These are phyloP conservation scores for Cordyceps farinosa DNA, from an alignment of 2,329 filamentous ascomycete genomes.

Conservation along the genomic window DNA sequence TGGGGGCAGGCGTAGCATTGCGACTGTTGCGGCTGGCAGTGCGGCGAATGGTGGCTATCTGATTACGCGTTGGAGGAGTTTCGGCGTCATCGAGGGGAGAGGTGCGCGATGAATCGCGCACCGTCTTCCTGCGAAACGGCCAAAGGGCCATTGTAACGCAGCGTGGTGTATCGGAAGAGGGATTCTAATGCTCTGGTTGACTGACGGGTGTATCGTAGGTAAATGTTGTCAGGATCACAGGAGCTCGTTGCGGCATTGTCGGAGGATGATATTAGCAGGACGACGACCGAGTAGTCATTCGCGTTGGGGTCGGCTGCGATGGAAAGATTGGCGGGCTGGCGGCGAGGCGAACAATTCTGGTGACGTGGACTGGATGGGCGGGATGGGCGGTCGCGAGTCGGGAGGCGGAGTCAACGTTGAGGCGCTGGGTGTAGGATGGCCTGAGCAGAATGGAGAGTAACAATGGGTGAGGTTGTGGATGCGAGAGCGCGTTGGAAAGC, in stretches of 20 bases:
- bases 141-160: constrained; percentile 21
- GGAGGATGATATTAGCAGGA: background rate
- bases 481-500: background rate
- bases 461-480: background rate
- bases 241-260: constrained; percentile 16
- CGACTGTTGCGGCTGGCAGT: constrained; percentile 28
- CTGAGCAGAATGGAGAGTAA: background rate
- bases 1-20: constrained; percentile 29
- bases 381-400: background rate
- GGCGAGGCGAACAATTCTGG: background rate
- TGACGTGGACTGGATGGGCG: background rate
- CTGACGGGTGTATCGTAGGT: constrained; percentile 5
- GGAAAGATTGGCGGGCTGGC: background rate
- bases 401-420: background rate
- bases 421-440: background rate
- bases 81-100: constrained; percentile 51
- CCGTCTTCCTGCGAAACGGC: constrained; percentile 53
- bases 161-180: background rate
- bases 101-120: constrained; percentile 56
- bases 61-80: constrained; percentile 24
- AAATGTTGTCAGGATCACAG: background rate
- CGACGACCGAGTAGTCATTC: constrained; percentile 4
- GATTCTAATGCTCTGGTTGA: background rate
- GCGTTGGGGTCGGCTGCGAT: background rate
- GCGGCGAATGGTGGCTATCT: background rate